Evolutionary conservation across 176 grass and related monocot genomes (phyloP).

Genomic region (Aegilops umbellulata): DNA sequence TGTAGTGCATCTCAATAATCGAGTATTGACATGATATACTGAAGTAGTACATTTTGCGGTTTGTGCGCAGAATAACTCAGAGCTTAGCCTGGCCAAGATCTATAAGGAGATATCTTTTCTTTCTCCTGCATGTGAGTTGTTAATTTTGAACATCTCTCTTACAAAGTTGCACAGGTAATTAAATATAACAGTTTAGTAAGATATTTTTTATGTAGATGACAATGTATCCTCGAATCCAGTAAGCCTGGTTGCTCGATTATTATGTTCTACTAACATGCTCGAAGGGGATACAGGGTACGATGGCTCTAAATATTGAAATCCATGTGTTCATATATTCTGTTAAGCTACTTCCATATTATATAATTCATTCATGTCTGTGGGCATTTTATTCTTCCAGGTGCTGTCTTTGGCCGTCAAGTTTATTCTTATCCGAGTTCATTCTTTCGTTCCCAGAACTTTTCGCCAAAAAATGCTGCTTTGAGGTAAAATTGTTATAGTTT

Average conservation of each 20-base stretch:
- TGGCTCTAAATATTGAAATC: background rate
- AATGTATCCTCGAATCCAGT: slow-evolving; percentile 27
- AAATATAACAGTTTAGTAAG: background rate
- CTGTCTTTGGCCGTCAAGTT: slow-evolving; percentile 89
- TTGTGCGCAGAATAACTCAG: slow-evolving; percentile 40
- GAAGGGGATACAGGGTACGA: slow-evolving; percentile 98
- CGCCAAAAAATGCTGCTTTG: slow-evolving; percentile 64
- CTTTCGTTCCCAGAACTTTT: slow-evolving; percentile 72
- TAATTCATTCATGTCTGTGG: slow-evolving; percentile 10
- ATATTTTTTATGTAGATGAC: slow-evolving; percentile 32
- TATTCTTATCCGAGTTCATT: slow-evolving; percentile 85
- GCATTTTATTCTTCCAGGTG: slow-evolving; percentile 58
- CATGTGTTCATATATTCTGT: background rate
- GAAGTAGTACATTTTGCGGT: background rate
- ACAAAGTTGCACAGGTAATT: background rate
- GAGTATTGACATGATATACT: background rate
- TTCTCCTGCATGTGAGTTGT: slow-evolving; percentile 56
- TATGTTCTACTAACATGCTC: slow-evolving; percentile 90
- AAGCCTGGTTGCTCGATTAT: slow-evolving; percentile 50
- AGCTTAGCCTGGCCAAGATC: slow-evolving; percentile 41
- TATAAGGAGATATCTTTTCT: slow-evolving; percentile 82
- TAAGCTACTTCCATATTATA: background rate
- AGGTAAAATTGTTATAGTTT: slow-evolving; percentile 47
- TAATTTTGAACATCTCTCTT: background rate
- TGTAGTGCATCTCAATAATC: background rate